Percentiles rank a stretch among this genome's conserved stretches.
These are phyloP conservation scores for Primulina tabacum DNA, from an alignment of 257 asterid genomes.

Conservation along the genomic window DNA sequence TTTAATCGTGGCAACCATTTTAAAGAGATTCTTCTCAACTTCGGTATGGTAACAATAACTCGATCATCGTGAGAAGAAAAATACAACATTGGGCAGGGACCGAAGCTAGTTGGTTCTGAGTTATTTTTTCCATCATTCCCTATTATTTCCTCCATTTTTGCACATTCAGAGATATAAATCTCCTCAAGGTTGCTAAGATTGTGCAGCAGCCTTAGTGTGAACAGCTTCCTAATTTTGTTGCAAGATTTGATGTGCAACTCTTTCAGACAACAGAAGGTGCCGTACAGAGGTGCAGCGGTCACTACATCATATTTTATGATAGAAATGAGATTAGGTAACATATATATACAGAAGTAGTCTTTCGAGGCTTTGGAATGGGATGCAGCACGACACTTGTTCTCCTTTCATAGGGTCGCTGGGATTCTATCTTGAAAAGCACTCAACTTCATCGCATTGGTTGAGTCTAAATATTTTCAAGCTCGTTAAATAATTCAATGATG, in stretches of 20 bases:
- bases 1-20: conserved; percentile 23
- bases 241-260: not conserved
- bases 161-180: conserved; percentile 13
- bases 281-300: conserved; percentile 13
- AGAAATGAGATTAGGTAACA: conserved; percentile 24
- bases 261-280: conserved; percentile 27
- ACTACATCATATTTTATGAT: conserved; percentile 8
- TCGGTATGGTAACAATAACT: conserved; percentile 14
- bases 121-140: conserved; percentile 15
- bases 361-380: conserved; percentile 23
- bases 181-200: conserved; percentile 22
- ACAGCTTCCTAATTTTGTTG: conserved; percentile 22
- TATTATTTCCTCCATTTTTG: conserved; percentile 27
- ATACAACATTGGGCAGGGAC: not conserved
- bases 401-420: not conserved
- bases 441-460: conserved; percentile 4
- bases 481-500: conserved; percentile 14
- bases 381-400: not conserved
- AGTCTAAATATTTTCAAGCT: conserved; percentile 15
- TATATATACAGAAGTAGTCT: not conserved
- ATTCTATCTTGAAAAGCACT: conserved; percentile 21
- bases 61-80: conserved; percentile 1
- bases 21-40: conserved; percentile 5
- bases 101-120: not conserved
- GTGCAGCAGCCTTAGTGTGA: conserved; percentile 11